These are phyloP conservation scores for Tetracentron sinense DNA, from an alignment of 164 flowering plant genomes.

Conservation along the genomic window DNA sequence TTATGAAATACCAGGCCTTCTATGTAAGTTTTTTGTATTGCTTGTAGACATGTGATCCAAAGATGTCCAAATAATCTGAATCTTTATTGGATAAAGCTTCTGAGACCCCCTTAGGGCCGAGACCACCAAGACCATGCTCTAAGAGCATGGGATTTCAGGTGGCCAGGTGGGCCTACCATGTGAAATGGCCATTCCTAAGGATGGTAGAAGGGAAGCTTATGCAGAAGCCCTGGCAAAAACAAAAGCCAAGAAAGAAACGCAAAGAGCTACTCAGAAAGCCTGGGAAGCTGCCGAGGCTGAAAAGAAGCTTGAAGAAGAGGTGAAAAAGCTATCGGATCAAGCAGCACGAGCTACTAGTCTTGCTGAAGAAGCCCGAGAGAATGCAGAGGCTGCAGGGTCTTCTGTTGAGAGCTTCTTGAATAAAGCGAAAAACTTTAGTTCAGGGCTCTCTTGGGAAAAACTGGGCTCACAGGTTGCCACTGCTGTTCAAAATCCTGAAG, in stretches of 20 bases:
- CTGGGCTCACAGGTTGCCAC: constrained; percentile 52
- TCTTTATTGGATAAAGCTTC: no score
- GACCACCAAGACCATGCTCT: no score
- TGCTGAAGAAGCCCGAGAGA: constrained; percentile 60
- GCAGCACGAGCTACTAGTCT: constrained; percentile 48
- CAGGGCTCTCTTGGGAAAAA: constrained; percentile 70
- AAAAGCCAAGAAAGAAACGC: constrained; percentile 78
- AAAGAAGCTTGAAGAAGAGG: constrained; percentile 55
- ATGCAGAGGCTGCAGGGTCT: constrained; percentile 57
- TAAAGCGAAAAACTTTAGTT: constrained; percentile 53
- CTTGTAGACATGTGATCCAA: no score
- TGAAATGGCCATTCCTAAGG: constrained; percentile 86
- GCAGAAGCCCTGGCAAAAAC: constrained; percentile 66
- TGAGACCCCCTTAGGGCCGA: no score
- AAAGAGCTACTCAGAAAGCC: constrained; percentile 54
- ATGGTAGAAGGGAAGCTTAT: constrained; percentile 76
- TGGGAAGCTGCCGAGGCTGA: constrained; percentile 57
- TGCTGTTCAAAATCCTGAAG: constrained; percentile 38
- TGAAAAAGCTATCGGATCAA: constrained; percentile 46
- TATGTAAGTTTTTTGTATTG: no score
- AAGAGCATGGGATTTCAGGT: no score
- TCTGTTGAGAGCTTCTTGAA: constrained; percentile 51
- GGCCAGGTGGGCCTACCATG: no score
- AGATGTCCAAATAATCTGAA: no score
- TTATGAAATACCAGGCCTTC: no score